phyloP scores from a whole-genome alignment of 176 grass and related monocot species.

The Avena insularis region DNA sequence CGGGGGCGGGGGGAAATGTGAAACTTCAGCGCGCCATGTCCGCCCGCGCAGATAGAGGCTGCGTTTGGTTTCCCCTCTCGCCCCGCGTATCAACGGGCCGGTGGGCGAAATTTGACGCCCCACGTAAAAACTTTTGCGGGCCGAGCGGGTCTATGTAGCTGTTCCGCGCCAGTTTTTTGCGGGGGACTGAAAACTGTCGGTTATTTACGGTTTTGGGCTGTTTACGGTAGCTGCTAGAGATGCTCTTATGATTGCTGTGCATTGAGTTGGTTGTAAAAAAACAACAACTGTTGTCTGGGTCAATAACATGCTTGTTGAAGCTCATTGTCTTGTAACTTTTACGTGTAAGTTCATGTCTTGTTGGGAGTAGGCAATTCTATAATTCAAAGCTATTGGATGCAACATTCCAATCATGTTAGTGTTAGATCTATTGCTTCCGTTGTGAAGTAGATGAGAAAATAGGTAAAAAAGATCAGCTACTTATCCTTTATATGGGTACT shows the following conservation, averaged over 20 bases:
- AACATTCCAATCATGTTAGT: neutral
- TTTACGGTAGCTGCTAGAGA: too few relatives aligned
- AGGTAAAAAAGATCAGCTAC: neutral
- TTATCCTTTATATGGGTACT: conserved; percentile 2
- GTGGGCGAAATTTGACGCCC: too few relatives aligned
- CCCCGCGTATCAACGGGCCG: too few relatives aligned
- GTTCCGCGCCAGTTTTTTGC: too few relatives aligned
- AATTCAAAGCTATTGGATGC: neutral
- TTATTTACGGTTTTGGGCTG: too few relatives aligned
- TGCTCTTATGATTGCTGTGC: neutral
- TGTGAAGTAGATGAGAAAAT: neutral
- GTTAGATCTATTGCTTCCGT: conserved; percentile 23
- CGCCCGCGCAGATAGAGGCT: too few relatives aligned
- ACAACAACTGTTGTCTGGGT: neutral
- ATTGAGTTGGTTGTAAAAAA: neutral
- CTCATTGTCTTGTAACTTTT: neutral
- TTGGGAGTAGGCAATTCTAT: neutral
- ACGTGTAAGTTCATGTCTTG: neutral
- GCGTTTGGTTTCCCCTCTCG: too few relatives aligned
- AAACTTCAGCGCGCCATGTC: too few relatives aligned
- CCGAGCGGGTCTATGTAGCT: too few relatives aligned
- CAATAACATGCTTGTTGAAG: conserved; percentile 6
- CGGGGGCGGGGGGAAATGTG: too few relatives aligned
- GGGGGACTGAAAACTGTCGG: too few relatives aligned
- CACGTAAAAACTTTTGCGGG: too few relatives aligned